These are phyloP conservation scores for Pyropia yezoensis DNA, from an alignment of 23 red algal species.

Conservation along the genomic window DNA sequence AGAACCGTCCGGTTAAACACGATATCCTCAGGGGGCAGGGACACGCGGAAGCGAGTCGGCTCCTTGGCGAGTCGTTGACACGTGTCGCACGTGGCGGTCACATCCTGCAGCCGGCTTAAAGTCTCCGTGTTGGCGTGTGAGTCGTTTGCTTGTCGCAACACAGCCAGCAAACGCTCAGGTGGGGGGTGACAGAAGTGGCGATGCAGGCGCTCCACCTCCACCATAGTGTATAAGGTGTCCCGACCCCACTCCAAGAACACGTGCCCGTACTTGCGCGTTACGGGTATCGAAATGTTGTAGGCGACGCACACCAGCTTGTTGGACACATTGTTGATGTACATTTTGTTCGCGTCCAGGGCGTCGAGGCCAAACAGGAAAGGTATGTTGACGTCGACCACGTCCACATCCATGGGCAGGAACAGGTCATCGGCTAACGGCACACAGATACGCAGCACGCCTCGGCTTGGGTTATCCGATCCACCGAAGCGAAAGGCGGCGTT, in stretches of 20 bases:
- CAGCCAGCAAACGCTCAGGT: background rate
- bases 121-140: background rate
- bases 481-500: too few species aligned
- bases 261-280: slow-evolving; percentile 8
- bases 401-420: too few species aligned
- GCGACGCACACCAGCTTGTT: too few species aligned
- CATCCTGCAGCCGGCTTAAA: background rate
- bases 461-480: too few species aligned
- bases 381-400: too few species aligned
- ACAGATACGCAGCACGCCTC: too few species aligned
- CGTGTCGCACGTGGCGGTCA: slow-evolving; percentile 9
- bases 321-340: too few species aligned
- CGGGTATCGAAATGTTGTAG: background rate
- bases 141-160: background rate
- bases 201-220: slow-evolving; percentile 1
- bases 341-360: too few species aligned
- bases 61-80: slow-evolving; percentile 7
- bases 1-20: slow-evolving; percentile 8
- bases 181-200: slow-evolving; percentile 16
- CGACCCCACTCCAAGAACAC: slow-evolving; percentile 10
- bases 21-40: background rate
- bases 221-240: slow-evolving; percentile 5
- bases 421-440: too few species aligned
- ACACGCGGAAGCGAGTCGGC: slow-evolving; percentile 13
- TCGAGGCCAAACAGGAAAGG: too few species aligned